Evolutionary conservation across 2,329 filamentous ascomycete genomes (phyloP), one percentile per base, ranked within the genome.

Genomic region (Fusarium sp.): DNA sequence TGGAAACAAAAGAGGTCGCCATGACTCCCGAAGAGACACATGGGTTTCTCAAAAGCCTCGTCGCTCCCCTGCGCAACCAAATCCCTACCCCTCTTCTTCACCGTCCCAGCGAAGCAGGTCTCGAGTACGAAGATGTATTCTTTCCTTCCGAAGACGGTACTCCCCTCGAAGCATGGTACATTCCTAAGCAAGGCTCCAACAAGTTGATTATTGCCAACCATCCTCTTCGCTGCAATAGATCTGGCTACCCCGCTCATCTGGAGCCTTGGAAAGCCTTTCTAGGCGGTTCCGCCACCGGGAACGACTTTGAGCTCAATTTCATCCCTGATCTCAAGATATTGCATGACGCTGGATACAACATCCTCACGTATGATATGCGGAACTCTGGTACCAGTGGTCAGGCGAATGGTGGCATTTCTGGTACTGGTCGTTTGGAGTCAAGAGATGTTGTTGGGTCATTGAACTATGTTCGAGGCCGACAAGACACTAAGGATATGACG

Each of bases 211-310:
- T 57, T 10, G 54, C 4, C 46, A 57, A 57, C 0, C 54, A 57
- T 10, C 54, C 54, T 2, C 54, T 57, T 12, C 46, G 54, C 18
- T 57, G 54, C 23, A 57, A 20, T 1, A n/a, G 46, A 8, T 28
- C 54, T 8, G 54, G 54, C 6, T 57, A 36, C 15, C 54, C 54
- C 6, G 15, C n/a, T 8, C 54, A 57, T 7, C 7, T 57, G 1
- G 54, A 57, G 23, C 54, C 54, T 1, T 57, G 54, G 54, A 57
- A 57, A 11, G 37, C 54, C 0, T 57, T 57, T 9, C 54, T 57
- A 0, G 54, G 54, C 13, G 54, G 54, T 16, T 52, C 47, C 8
- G 46, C 46, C 5, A 52, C 46, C 15, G 54, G 54, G 1, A 57
- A 57, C 20, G 47, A 57, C 30, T 52, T 52, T 40, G 54, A 57